Conservation (phyloP, 352 stramenopile genomes). For the Phytophthora vignae region DNA sequence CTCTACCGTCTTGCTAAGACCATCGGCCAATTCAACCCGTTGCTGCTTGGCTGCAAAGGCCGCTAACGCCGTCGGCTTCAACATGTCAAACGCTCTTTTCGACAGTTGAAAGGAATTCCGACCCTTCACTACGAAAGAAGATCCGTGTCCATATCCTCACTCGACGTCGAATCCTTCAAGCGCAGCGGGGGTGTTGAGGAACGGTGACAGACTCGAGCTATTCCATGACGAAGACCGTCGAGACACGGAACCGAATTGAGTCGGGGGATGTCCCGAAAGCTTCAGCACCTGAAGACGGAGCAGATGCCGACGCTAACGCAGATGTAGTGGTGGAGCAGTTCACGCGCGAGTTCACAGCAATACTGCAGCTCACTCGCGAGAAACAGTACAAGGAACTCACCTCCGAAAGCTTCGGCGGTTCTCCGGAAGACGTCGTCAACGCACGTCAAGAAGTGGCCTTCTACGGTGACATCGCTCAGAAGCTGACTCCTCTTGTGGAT, state of each 20-base stretch:
- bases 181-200: too few relatives aligned
- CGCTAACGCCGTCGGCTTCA: conserved; percentile 23
- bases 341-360: conserved; percentile 51
- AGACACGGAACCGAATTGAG: conserved; percentile 14
- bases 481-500: conserved; percentile 45
- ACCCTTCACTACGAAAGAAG: conserved; percentile 24
- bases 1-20: conserved; percentile 1
- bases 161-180: neutral
- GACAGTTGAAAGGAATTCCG: conserved; percentile 4
- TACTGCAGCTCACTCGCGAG: conserved; percentile 51
- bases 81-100: conserved; percentile 12
- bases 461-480: conserved; percentile 54
- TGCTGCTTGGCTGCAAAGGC: conserved; percentile 26
- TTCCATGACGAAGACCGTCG: conserved; percentile 22
- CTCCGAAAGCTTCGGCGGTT: conserved; percentile 5
- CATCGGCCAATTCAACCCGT: conserved; percentile 6
- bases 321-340: conserved; percentile 61
- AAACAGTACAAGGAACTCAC: conserved; percentile 28
- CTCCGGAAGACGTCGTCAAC: conserved; percentile 17
- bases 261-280: conserved; percentile 13
- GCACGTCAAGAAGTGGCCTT: conserved; percentile 42
- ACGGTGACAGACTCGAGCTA: neutral
- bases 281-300: conserved; percentile 1
- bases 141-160: conserved; percentile 7
- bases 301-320: neutral